Conservation (phyloP, 2,329 filamentous ascomycete genomes). For the Lasiodiplodia theobromae region DNA sequence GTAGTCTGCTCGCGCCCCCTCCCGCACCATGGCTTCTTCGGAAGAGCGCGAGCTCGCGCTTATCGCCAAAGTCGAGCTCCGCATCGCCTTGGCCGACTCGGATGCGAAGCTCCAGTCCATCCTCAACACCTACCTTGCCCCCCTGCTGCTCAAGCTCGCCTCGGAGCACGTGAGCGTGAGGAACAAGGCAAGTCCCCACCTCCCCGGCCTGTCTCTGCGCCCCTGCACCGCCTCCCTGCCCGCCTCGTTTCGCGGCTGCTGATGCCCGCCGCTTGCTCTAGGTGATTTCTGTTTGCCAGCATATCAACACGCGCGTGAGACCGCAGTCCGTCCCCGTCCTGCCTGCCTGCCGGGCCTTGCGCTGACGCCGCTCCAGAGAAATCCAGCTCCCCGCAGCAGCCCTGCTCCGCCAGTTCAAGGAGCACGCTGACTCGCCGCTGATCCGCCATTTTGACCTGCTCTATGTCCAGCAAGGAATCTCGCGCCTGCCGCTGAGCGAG, state of each 20-base stretch:
- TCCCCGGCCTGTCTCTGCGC: not conserved
- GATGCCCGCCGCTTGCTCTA: constrained; percentile 42
- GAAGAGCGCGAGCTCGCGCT: constrained; percentile 81
- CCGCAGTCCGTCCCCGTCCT: constrained; percentile 51
- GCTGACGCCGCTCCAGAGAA: constrained; percentile 45
- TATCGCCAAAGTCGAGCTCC: constrained; percentile 83
- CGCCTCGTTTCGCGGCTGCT: constrained; percentile 36
- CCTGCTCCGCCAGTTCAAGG: constrained; percentile 88
- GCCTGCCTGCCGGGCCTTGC: not conserved
- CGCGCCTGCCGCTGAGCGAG: constrained; percentile 66
- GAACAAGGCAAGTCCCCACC: constrained; percentile 65
- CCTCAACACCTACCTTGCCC: constrained; percentile 79
- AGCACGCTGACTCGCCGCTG: constrained; percentile 69
- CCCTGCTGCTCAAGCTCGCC: constrained; percentile 83
- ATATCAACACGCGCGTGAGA: constrained; percentile 71
- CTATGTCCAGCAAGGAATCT: constrained; percentile 86
- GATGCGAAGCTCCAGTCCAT: constrained; percentile 82
- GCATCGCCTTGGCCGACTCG: constrained; percentile 81
- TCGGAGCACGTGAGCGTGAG: constrained; percentile 83
- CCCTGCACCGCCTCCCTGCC: not conserved
- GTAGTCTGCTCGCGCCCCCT: constrained; percentile 17
- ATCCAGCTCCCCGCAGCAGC: constrained; percentile 85
- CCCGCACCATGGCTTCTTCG: constrained; percentile 44
- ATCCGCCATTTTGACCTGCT: constrained; percentile 88
- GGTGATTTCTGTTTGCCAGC: constrained; percentile 74